These are phyloP conservation scores for Saccharomyces jurei DNA, from an alignment of 805 yeast genomes.

Conservation along the genomic window DNA sequence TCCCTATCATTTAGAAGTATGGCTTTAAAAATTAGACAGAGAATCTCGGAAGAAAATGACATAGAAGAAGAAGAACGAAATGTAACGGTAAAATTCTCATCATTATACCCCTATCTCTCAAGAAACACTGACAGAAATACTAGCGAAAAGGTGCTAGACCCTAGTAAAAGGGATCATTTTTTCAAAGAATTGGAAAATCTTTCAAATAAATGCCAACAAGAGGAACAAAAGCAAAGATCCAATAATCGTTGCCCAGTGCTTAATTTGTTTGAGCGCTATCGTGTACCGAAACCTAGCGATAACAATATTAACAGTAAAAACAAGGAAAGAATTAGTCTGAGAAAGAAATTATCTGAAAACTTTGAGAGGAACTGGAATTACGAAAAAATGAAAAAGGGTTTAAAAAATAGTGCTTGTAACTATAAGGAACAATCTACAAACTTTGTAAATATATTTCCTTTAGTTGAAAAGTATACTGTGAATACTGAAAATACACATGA, in stretches of 20 bases:
- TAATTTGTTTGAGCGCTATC: background rate
- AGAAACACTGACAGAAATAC: background rate
- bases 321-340: constrained; percentile 8
- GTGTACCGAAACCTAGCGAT: background rate
- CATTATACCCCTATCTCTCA: background rate
- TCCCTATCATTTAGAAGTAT: constrained; percentile 49
- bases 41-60: constrained; percentile 5
- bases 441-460: constrained; percentile 67
- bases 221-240: background rate
- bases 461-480: constrained; percentile 85
- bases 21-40: constrained; percentile 11
- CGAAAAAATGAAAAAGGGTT: constrained; percentile 30
- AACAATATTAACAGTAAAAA: background rate
- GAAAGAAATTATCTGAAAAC: constrained; percentile 7
- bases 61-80: constrained; percentile 1
- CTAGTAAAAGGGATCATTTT: constrained; percentile 9
- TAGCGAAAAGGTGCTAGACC: background rate
- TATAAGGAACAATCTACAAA: constrained; percentile 23
- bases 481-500: constrained; percentile 59
- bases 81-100: background rate
- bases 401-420: background rate
- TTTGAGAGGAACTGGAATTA: constrained; percentile 39
- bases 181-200: constrained; percentile 11
- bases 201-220: constrained; percentile 5
- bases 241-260: background rate